phyloP scores from a whole-genome alignment of 768 basidiomycete species.

The Pleurotus tuber-regium region DNA sequence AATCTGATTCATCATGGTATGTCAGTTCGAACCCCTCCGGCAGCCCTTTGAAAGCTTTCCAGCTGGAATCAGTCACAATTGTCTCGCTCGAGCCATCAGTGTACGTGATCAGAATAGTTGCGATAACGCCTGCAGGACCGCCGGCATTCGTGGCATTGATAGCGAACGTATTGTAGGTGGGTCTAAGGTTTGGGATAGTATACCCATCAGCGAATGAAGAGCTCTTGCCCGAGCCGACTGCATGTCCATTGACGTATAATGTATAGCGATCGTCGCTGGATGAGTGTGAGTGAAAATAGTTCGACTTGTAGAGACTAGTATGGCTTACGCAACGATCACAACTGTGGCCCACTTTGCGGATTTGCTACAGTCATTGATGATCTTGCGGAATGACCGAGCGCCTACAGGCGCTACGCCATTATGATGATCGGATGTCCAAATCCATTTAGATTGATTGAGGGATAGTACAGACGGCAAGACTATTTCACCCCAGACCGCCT shows the following conservation, averaged over 20 bases:
- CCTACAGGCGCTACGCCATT: not conserved
- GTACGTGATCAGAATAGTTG: slow-evolving; percentile 19
- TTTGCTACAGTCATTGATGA: not conserved
- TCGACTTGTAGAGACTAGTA: not conserved
- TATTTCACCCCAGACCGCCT: not conserved
- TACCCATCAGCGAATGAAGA: slow-evolving; percentile 23
- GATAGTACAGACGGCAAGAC: not conserved
- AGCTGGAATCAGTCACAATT: slow-evolving; percentile 21
- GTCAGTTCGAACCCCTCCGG: slow-evolving; percentile 27
- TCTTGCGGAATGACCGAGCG: slow-evolving; percentile 5
- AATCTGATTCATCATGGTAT: slow-evolving; percentile 27
- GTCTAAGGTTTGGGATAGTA: slow-evolving; percentile 23
- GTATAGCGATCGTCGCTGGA: slow-evolving; percentile 3
- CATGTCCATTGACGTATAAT: slow-evolving; percentile 2
- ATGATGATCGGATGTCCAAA: slow-evolving; percentile 1
- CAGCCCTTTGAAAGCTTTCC: slow-evolving; percentile 18
- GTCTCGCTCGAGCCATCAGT: slow-evolving; percentile 19
- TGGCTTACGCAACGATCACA: not conserved
- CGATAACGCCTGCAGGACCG: slow-evolving; percentile 25
- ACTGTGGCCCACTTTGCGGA: not conserved
- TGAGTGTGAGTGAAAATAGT: not conserved
- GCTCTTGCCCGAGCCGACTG: slow-evolving; percentile 21
- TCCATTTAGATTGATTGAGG: slow-evolving; percentile 1
- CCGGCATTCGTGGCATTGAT: slow-evolving; percentile 27
- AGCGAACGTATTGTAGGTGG: slow-evolving; percentile 23